phyloP scores from a whole-genome alignment of 306 rosid genomes.

The Arachis hypogaea region DNA sequence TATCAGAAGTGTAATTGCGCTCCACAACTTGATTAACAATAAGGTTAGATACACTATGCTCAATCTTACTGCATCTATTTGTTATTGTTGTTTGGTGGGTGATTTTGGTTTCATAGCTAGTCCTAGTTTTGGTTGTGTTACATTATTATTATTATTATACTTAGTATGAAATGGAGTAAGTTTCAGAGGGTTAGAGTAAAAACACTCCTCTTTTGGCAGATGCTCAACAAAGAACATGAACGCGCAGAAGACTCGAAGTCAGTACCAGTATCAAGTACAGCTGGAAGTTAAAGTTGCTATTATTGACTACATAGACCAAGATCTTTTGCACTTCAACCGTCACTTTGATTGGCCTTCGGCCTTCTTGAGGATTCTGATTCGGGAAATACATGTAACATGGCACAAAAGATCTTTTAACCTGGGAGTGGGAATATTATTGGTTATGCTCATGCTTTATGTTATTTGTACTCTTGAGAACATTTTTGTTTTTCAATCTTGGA shows the following conservation, averaged over 20 bases:
- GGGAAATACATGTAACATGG: constrained; percentile 33
- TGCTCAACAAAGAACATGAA: constrained; percentile 56
- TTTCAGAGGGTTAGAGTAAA: not conserved
- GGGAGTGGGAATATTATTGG: not conserved
- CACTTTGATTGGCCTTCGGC: constrained; percentile 6
- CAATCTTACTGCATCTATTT: constrained; percentile 25
- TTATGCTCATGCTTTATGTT: not conserved
- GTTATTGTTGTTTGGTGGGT: not conserved
- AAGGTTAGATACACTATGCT: constrained; percentile 40
- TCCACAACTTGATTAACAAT: constrained; percentile 55
- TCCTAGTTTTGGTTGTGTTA: not conserved
- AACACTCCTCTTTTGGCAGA: constrained; percentile 30
- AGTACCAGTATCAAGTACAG: constrained; percentile 38
- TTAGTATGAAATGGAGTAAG: not conserved
- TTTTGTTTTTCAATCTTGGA: not conserved
- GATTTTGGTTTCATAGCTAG: constrained; percentile 15
- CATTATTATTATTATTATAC: not conserved
- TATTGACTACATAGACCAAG: constrained; percentile 22
- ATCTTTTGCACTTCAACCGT: not conserved
- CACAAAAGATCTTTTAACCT: constrained; percentile 30
- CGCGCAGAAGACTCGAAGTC: constrained; percentile 48
- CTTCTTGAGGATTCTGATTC: constrained; percentile 13
- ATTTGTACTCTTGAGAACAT: not conserved
- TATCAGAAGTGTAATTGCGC: constrained; percentile 50
- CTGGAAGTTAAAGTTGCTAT: constrained; percentile 36